These are phyloP conservation scores for Tetracladium setigerum DNA, from an alignment of 495 filamentous ascomycete genomes.

Conservation along the genomic window DNA sequence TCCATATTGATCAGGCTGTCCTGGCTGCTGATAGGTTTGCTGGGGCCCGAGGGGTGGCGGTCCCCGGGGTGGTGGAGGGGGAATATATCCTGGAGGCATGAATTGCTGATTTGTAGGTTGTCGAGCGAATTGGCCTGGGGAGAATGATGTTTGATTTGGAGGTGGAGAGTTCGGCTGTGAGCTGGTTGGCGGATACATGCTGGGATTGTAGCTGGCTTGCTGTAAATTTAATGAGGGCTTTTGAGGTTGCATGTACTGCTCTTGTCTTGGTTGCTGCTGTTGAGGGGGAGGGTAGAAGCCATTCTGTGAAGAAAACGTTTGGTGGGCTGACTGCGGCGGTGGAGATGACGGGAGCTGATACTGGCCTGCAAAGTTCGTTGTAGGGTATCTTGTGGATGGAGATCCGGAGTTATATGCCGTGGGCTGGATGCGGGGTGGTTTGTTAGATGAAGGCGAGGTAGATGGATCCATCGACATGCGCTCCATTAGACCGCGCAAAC, in stretches of 20 bases:
- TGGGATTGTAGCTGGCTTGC: slow-evolving; percentile 24
- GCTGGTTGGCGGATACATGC: slow-evolving; percentile 28
- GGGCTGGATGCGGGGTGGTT: slow-evolving; percentile 41
- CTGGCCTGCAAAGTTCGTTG: slow-evolving; percentile 37
- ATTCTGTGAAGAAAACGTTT: slow-evolving; percentile 23
- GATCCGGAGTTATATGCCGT: slow-evolving; percentile 31
- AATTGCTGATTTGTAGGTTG: slow-evolving; percentile 31
- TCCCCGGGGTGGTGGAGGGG: slow-evolving; percentile 81
- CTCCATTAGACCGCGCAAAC: slow-evolving; percentile 86
- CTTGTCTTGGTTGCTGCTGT: slow-evolving; percentile 8
- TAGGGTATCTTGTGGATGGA: slow-evolving; percentile 37
- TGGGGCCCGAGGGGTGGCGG: slow-evolving; percentile 70
- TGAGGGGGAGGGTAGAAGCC: slow-evolving; percentile 24
- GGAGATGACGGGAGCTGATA: slow-evolving; percentile 46
- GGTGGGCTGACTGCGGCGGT: slow-evolving; percentile 23
- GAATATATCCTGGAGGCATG: slow-evolving; percentile 78
- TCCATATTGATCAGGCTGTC: slow-evolving; percentile 30
- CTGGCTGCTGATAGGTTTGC: slow-evolving; percentile 53
- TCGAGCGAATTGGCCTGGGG: slow-evolving; percentile 15
- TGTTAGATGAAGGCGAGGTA: slow-evolving; percentile 33
- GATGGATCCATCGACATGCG: slow-evolving; percentile 75
- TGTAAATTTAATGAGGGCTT: slow-evolving; percentile 4
- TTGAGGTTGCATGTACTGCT: slow-evolving; percentile 5
- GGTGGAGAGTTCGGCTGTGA: slow-evolving; percentile 45
- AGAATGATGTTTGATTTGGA: slow-evolving; percentile 41